phyloP scores from a whole-genome alignment of 805 yeast genomes.

The Lachancea lanzarotensis region DNA sequence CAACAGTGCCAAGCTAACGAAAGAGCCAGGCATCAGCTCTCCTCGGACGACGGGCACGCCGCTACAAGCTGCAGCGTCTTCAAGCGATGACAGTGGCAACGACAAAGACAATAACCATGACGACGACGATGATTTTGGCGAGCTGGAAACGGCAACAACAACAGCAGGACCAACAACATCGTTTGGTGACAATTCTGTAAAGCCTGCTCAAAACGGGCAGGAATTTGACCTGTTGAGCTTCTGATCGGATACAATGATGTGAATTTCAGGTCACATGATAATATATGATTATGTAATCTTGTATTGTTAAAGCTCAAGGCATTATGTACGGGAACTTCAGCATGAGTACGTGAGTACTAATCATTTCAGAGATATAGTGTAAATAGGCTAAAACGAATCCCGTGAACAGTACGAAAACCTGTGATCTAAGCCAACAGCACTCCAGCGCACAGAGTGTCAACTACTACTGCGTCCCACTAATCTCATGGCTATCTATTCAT shows the following conservation, averaged over 20 bases:
- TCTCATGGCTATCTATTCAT: conserved; percentile 65
- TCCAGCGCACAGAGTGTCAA: too few species aligned
- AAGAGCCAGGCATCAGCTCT: background rate
- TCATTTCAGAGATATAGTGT: too few species aligned
- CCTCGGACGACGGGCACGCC: background rate
- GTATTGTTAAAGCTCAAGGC: too few species aligned
- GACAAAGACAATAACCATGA: conserved; percentile 16
- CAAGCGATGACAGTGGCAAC: too few species aligned
- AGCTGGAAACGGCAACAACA: conserved; percentile 15
- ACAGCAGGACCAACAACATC: conserved; percentile 10
- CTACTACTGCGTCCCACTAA: too few species aligned
- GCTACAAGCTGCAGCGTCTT: background rate
- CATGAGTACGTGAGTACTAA: too few species aligned
- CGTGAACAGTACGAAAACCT: too few species aligned
- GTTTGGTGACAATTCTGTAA: background rate
- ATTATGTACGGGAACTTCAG: too few species aligned
- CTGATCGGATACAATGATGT: conserved; percentile 11
- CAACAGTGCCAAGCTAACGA: conserved; percentile 46
- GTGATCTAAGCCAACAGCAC: too few species aligned
- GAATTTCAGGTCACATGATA: too few species aligned
- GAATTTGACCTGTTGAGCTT: conserved; percentile 31
- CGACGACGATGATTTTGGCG: conserved; percentile 33
- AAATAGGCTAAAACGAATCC: too few species aligned
- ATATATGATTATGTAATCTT: too few species aligned
- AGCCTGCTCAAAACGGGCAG: conserved; percentile 11